Evolutionary conservation across 805 yeast genomes (phyloP).

Genomic region (Candida coquimbonensis): DNA sequence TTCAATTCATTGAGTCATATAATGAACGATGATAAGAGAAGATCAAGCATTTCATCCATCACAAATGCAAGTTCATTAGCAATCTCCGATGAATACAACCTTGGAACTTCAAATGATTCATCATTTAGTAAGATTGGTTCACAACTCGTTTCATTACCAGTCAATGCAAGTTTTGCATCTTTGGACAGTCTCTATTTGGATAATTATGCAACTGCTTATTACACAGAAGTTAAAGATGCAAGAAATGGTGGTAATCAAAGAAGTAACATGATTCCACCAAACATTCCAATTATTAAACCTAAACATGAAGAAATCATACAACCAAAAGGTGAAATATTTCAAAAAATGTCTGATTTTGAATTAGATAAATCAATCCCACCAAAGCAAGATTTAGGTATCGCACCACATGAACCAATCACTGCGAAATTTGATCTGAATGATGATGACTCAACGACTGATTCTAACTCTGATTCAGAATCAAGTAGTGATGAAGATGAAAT

Average conservation of each 20-base stretch:
- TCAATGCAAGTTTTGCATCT: slow-evolving; percentile 73
- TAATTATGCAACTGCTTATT: slow-evolving; percentile 29
- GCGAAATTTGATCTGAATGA: slow-evolving; percentile 6
- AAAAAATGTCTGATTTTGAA: slow-evolving; percentile 16
- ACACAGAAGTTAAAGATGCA: slow-evolving; percentile 13
- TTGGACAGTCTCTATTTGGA: slow-evolving; percentile 64
- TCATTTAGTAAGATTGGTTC: slow-evolving; percentile 34
- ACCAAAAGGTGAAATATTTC: neutral
- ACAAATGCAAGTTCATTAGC: slow-evolving; percentile 1
- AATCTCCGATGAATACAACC: neutral
- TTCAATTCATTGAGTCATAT: slow-evolving; percentile 19
- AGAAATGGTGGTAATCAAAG: slow-evolving; percentile 7
- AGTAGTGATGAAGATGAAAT: neutral
- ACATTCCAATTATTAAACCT: neutral
- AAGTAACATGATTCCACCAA: slow-evolving; percentile 4
- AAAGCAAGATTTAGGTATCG: slow-evolving; percentile 11
- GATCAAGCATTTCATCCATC: slow-evolving; percentile 12
- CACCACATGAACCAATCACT: slow-evolving; percentile 16
- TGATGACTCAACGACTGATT: slow-evolving; percentile 2
- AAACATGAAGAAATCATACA: neutral
- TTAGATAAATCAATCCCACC: slow-evolving; percentile 12
- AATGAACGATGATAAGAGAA: slow-evolving; percentile 16
- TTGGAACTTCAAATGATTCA: slow-evolving; percentile 14
- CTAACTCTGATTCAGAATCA: no score
- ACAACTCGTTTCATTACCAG: slow-evolving; percentile 60